phyloP scores from a whole-genome alignment of 129 eudicot species.

The Daucus carota region DH1_v3.0 NC_030388.2:26652001-26652500 shows the following conservation, averaged over 20 bases:
- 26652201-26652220: conserved; percentile 24
- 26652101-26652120: conserved; percentile 20
- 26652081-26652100: conserved; percentile 12
- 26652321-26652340: too few relatives aligned
- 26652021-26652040: too few relatives aligned
- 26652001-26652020: too few relatives aligned
- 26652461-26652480: too few relatives aligned
- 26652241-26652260: conserved; percentile 21
- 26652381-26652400: neutral
- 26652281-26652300: conserved; percentile 37
- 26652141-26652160: conserved; percentile 30
- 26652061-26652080: conserved; percentile 10
- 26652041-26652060: neutral
- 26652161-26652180: conserved; percentile 9
- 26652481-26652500: too few relatives aligned
- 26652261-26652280: conserved; percentile 36
- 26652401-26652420: too few relatives aligned
- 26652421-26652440: too few relatives aligned
- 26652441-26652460: too few relatives aligned
- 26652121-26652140: conserved; percentile 27
- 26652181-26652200: conserved; percentile 17
- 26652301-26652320: conserved; percentile 22
- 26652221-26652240: conserved; percentile 48
- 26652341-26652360: neutral
- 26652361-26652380: neutral